A percentile compares a stretch with the other conserved stretches of the same genome.
phyloP scores from a whole-genome alignment of 495 filamentous ascomycete genomes.

The Evernia prunastri region DNA sequence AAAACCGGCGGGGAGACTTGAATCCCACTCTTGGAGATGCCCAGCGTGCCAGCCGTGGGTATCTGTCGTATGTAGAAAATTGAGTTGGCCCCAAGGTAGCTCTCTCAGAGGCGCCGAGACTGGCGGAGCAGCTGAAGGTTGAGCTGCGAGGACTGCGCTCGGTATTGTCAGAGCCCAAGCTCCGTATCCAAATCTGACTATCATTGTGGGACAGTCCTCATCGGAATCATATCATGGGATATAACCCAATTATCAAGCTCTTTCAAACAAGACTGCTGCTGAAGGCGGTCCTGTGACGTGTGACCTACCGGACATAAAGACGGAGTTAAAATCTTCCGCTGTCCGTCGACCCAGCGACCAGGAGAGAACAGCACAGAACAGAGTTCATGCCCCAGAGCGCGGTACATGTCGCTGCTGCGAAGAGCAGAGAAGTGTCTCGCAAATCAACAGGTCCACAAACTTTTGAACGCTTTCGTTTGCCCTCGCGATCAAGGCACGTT shows the following conservation, averaged over 20 bases:
- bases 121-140: slow-evolving; percentile 76
- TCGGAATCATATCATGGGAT: neutral
- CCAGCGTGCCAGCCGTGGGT: slow-evolving; percentile 95
- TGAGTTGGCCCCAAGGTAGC: slow-evolving; percentile 83
- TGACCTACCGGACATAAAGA: neutral
- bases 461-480: slow-evolving; percentile 44
- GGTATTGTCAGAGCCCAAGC: slow-evolving; percentile 25
- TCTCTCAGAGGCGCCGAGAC: slow-evolving; percentile 73
- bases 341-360: slow-evolving; percentile 8
- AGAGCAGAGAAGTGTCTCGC: slow-evolving; percentile 45
- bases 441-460: slow-evolving; percentile 38
- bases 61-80: slow-evolving; percentile 91
- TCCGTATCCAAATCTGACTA: slow-evolving; percentile 20
- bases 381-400: neutral
- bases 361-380: slow-evolving; percentile 3
- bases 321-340: slow-evolving; percentile 10
- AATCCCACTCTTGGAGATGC: slow-evolving; percentile 75
- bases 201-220: slow-evolving; percentile 1
- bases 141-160: slow-evolving; percentile 46
- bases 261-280: neutral
- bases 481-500: slow-evolving; percentile 33
- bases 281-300: slow-evolving; percentile 6
- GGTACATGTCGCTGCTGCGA: slow-evolving; percentile 22
- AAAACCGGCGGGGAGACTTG: slow-evolving; percentile 1
- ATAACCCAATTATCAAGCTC: neutral